Percentiles rank a stretch among this genome's conserved stretches.
Conservation (phyloP, 116 monocot species). For the Papilionanthe hybrid region DNA sequence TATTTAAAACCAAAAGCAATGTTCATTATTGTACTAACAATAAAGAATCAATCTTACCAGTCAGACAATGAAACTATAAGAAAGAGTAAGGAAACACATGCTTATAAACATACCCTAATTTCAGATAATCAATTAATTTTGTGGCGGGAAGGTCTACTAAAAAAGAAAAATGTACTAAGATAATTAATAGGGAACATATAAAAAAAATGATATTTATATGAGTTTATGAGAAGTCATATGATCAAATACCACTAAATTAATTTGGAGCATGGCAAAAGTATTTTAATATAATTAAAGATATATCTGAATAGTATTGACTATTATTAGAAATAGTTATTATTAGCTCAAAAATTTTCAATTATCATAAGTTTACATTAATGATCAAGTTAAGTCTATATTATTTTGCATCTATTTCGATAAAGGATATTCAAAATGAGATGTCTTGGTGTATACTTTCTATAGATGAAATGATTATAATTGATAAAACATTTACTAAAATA, state of each 20-base stretch:
- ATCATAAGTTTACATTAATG: background rate
- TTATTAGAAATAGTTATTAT: background rate
- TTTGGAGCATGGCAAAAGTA: background rate
- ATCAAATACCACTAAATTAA: background rate
- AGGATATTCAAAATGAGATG: background rate
- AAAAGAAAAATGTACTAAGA: background rate
- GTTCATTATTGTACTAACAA: background rate
- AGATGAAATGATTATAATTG: background rate
- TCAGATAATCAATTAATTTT: background rate
- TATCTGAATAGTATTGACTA: background rate
- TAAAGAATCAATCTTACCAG: background rate
- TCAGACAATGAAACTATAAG: background rate
- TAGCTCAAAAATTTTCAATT: background rate
- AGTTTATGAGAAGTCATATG: background rate
- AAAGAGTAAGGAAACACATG: background rate
- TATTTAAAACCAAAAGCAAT: background rate
- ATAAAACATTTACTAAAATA: too few relatives aligned
- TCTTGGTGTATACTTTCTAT: background rate
- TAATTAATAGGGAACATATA: background rate
- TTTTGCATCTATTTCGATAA: background rate
- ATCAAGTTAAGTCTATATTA: background rate
- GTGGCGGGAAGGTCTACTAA: background rate
- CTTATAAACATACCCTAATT: background rate
- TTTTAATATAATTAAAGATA: background rate
- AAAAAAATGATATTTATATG: background rate